Conservation (phyloP, 1,284 basidiomycete genomes). For the Vanrija sp. region DNA sequence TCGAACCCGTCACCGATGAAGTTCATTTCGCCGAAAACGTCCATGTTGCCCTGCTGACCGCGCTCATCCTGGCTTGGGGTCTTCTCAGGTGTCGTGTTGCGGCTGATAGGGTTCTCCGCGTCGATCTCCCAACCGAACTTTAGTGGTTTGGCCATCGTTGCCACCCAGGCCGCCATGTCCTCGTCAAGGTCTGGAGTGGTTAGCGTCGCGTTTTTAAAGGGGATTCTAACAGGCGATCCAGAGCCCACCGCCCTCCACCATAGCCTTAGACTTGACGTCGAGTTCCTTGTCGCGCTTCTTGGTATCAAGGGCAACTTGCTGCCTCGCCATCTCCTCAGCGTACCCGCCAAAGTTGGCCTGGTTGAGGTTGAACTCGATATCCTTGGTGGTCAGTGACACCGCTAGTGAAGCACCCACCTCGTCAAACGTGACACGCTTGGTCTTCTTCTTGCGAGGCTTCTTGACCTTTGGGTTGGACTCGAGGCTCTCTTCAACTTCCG, state of each 20-base stretch:
- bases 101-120: neutral
- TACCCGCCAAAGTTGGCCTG: conserved; percentile 13
- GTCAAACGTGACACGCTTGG: conserved; percentile 13
- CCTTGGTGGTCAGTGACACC: neutral
- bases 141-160: conserved; percentile 10
- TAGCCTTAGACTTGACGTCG: conserved; percentile 4
- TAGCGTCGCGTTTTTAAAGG: neutral
- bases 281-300: conserved; percentile 14
- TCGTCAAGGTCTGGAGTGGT: conserved; percentile 26
- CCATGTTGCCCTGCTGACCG: no score
- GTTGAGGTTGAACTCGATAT: conserved; percentile 15
- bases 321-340: conserved; percentile 15
- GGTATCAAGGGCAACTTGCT: conserved; percentile 1
- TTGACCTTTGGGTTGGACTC: conserved; percentile 4
- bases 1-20: no score
- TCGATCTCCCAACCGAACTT: conserved; percentile 36
- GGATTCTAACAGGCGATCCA: conserved; percentile 30
- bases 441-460: conserved; percentile 14
- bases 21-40: no score
- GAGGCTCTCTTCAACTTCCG: neutral
- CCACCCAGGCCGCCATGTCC: conserved; percentile 26
- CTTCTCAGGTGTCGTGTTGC: neutral
- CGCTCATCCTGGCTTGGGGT: no score
- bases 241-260: conserved; percentile 25
- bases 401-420: conserved; percentile 5